Conservation (phyloP, 108 stramenopile genomes). For the Skeletonema costatum region DNA sequence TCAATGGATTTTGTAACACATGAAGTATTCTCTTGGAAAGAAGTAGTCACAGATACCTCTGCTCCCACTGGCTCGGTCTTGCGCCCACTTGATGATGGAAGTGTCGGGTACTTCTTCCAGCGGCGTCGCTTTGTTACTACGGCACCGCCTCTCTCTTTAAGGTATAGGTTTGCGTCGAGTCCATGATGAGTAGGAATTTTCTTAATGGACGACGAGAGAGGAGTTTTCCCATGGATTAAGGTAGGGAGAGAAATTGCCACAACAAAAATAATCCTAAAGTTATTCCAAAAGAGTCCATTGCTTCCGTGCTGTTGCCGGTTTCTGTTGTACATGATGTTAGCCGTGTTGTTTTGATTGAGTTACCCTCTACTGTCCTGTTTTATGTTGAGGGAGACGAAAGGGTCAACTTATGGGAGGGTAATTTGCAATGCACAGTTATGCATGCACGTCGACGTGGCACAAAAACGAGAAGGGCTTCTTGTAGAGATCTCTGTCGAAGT, state of each 20-base stretch:
- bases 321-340: neutral
- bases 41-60: conserved; percentile 9
- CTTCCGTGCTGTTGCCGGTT: neutral
- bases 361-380: neutral
- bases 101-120: conserved; percentile 1
- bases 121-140: conserved; percentile 17
- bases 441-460: neutral
- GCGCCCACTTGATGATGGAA: neutral
- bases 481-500: neutral
- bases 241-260: neutral
- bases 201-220: conserved; percentile 11
- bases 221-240: neutral
- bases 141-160: conserved; percentile 38
- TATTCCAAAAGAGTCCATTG: neutral
- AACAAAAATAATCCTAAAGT: neutral
- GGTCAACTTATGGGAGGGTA: neutral
- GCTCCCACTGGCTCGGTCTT: neutral
- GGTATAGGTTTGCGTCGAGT: conserved; percentile 31
- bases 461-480: neutral
- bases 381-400: neutral
- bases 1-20: neutral
- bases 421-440: neutral
- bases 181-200: conserved; percentile 39
- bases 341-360: neutral
- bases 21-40: neutral